Conservation (phyloP, 768 basidiomycete genomes). For the Calocera viscosa region DNA sequence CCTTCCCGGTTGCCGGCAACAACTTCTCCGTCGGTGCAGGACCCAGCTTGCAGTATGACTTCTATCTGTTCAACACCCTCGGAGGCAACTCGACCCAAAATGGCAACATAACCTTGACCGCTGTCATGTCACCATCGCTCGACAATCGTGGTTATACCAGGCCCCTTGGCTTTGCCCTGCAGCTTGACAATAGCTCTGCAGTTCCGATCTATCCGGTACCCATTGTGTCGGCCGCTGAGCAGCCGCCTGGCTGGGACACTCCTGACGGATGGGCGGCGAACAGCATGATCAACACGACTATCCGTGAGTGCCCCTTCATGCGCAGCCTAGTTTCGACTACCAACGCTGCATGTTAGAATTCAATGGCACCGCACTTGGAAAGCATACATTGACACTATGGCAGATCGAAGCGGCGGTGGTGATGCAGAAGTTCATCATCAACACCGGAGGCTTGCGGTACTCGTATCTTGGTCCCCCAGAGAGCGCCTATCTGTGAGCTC, state of each 20-base stretch:
- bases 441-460: slow-evolving; percentile 29
- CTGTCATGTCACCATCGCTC: slow-evolving; percentile 43
- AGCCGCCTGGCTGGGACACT: not conserved
- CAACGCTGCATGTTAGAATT: not conserved
- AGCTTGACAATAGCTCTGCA: slow-evolving; percentile 36
- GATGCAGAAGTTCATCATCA: slow-evolving; percentile 49
- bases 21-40: slow-evolving; percentile 53
- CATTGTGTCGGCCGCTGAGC: not conserved
- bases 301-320: slow-evolving; percentile 30
- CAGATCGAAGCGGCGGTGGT: slow-evolving; percentile 50
- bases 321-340: too few relatives aligned
- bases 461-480: too few relatives aligned
- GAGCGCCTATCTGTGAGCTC: too few relatives aligned
- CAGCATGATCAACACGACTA: slow-evolving; percentile 34
- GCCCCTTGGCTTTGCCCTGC: slow-evolving; percentile 41
- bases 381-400: slow-evolving; percentile 50
- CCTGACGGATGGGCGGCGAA: slow-evolving; percentile 48
- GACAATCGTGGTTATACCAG: slow-evolving; percentile 29
- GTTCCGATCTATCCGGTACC: slow-evolving; percentile 32
- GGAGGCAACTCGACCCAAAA: slow-evolving; percentile 38
- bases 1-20: slow-evolving; percentile 41
- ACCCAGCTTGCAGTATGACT: slow-evolving; percentile 57
- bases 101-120: slow-evolving; percentile 35
- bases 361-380: slow-evolving; percentile 32
- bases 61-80: slow-evolving; percentile 46